Conservation (phyloP, 805 yeast species). For the Ogataea pignaliae region DNA sequence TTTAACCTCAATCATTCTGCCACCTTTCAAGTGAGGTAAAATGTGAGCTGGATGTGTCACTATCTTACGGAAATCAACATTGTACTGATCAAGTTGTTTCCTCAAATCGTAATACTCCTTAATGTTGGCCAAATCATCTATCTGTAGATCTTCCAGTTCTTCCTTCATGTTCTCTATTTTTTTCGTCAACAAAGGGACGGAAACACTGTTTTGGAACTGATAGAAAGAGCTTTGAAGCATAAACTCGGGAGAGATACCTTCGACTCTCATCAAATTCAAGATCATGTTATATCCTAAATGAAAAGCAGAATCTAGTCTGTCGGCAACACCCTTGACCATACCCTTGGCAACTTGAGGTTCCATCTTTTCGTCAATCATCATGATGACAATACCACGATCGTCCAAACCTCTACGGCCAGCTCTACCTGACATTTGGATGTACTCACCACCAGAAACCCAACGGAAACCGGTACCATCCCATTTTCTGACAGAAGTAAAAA, state of each 20-base stretch:
- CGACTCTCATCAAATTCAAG: slow-evolving; percentile 91
- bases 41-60: slow-evolving; percentile 89
- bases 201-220: slow-evolving; percentile 90
- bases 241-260: slow-evolving; percentile 96
- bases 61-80: slow-evolving; percentile 71
- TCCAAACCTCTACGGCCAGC: slow-evolving; percentile 75
- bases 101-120: slow-evolving; percentile 81
- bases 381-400: slow-evolving; percentile 97
- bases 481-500: slow-evolving; percentile 93
- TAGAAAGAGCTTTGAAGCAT: slow-evolving; percentile 92
- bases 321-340: slow-evolving; percentile 99
- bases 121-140: slow-evolving; percentile 72
- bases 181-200: slow-evolving; percentile 80
- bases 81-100: slow-evolving; percentile 65
- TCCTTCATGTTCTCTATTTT: slow-evolving; percentile 52
- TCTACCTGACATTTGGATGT: slow-evolving; percentile 84
- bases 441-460: slow-evolving; percentile 99
- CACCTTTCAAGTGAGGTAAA: slow-evolving; percentile 80
- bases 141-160: slow-evolving; percentile 42
- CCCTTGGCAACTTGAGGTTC: slow-evolving; percentile 99
- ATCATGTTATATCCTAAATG: slow-evolving; percentile 98
- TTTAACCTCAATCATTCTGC: slow-evolving; percentile 72
- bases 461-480: slow-evolving; percentile 98
- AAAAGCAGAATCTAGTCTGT: slow-evolving; percentile 94
- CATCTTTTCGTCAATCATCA: slow-evolving; percentile 99